Base-by-base conservation (phyloP, 768 basidiomycete species). In the Pleurotus platypus region DNA sequence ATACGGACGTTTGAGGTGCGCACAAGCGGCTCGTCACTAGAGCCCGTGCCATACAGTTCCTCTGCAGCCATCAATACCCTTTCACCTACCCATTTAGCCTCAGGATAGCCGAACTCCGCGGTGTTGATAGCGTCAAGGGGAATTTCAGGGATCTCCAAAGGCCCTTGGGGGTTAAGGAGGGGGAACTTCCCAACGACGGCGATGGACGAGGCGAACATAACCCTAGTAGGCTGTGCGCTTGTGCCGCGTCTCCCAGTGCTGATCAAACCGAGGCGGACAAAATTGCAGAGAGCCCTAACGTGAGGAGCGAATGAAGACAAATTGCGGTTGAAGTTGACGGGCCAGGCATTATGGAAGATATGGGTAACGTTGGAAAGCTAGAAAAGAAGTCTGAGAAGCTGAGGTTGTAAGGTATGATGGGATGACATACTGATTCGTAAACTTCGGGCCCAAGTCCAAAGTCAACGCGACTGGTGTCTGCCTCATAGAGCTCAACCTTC, bases 301-400 rank as follows among this genome's bases (percentile, higher is more conserved):
- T 67, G 76, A 3, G 73, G 70, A 37, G 78, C 77, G 51, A 79
- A 77, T 1, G 78, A 78, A 5, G 72, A 64, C 8, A 80, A 63
- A 2, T 64, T 65, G 35, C 75, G 55, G 51, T 73, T 78, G 57
- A 78, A 78, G 49, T 80, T 72, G 46, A 79, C 71, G 1, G 72
- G 73, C 78, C 78, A 80, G 5, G 78, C 78, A 16, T 69, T 70
- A 46, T 73, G 59, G 55, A 67, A 66, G 60, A 73, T 66, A 46
- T 72, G 68, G 0, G 69, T 72, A 11, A 66, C 64, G 6, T 55
- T 43, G 15, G 65, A 60, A 5, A 72, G 58, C 66, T 69, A n/a
- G 30, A 11, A 11, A 35, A 35, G 8, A 35, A 9, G 9, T 35
- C 30, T 9, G 30, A 9, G 9, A 30, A 30, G 18, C 12, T 57